These are phyloP conservation scores for Alloteropsis semialata DNA, from an alignment of 176 grass and related monocot genomes.

Conservation along the genomic window DNA sequence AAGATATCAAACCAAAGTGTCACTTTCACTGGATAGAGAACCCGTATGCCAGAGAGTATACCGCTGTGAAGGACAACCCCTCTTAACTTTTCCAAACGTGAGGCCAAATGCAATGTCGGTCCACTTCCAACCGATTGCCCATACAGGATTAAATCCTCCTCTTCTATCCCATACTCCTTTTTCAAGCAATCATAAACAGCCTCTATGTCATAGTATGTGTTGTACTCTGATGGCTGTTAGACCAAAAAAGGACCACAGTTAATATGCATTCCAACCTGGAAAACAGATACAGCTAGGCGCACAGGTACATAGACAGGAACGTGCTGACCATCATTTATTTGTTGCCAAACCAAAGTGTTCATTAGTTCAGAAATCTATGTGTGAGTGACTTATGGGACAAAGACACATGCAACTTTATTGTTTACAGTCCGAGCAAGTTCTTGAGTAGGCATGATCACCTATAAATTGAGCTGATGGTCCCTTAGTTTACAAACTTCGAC, in stretches of 20 bases:
- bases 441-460: constrained; percentile 33
- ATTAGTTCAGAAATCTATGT: not conserved
- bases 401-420: constrained; percentile 27
- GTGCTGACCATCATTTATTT: not conserved
- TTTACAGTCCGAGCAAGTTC: constrained; percentile 8
- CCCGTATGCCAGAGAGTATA: constrained; percentile 95
- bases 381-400: not conserved
- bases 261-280: constrained; percentile 25
- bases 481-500: constrained; percentile 20
- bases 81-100: constrained; percentile 72
- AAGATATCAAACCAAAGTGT: constrained; percentile 99
- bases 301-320: not conserved
- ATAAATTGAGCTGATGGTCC: constrained; percentile 37
- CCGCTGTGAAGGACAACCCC: constrained; percentile 93
- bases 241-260: constrained; percentile 23
- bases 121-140: constrained; percentile 99
- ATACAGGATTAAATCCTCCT: constrained; percentile 92
- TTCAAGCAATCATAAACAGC: constrained; percentile 92
- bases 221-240: constrained; percentile 89
- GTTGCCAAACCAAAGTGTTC: not conserved
- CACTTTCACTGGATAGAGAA: constrained; percentile 92
- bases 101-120: constrained; percentile 86
- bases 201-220: constrained; percentile 98
- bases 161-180: constrained; percentile 81
- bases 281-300: constrained; percentile 5